Evolutionary conservation across 768 basidiomycete genomes (phyloP).

Genomic region (Termitomyces sp.): DNA sequence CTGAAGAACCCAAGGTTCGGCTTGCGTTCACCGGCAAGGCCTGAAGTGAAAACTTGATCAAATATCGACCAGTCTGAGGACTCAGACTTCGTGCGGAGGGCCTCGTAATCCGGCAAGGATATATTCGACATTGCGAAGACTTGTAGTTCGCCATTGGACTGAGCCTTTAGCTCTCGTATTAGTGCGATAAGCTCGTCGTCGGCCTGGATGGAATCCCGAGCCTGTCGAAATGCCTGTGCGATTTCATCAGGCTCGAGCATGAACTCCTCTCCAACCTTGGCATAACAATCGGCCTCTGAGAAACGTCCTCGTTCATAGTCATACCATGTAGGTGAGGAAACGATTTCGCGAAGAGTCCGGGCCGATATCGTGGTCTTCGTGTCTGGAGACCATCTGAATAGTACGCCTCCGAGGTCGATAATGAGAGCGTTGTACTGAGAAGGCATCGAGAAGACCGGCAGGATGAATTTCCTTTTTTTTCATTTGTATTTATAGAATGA

Average conservation of each 20-base stretch:
- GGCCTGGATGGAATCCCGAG: conserved; percentile 40
- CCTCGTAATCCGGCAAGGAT: conserved; percentile 43
- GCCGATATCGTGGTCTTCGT: conserved; percentile 39
- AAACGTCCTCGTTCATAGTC: conserved; percentile 48
- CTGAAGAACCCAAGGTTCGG: conserved; percentile 49
- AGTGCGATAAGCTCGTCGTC: conserved; percentile 40
- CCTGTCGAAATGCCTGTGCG: conserved; percentile 37
- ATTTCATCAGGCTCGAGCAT: conserved; percentile 32
- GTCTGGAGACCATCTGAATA: conserved; percentile 48
- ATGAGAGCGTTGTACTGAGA: conserved; percentile 31
- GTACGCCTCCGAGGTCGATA: conserved; percentile 52
- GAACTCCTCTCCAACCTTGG: conserved; percentile 33
- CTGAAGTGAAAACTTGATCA: conserved; percentile 47
- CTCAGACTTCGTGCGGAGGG: conserved; percentile 38
- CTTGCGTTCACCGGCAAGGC: conserved; percentile 47
- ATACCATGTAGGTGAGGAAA: conserved; percentile 43
- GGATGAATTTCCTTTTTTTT: neutral
- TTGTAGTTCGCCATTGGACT: conserved; percentile 26
- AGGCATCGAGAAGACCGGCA: conserved; percentile 4
- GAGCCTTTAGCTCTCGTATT: conserved; percentile 39
- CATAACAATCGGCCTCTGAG: conserved; percentile 38
- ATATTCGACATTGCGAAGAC: conserved; percentile 61
- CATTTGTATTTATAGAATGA: conserved; percentile 9
- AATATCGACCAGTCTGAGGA: conserved; percentile 46
- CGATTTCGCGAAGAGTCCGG: conserved; percentile 33